Percentiles rank a stretch among this genome's conserved stretches.
Evolutionary conservation across 129 eudicot species (phyloP).

Genomic region (Chrysanthemum makinoi): DNA sequence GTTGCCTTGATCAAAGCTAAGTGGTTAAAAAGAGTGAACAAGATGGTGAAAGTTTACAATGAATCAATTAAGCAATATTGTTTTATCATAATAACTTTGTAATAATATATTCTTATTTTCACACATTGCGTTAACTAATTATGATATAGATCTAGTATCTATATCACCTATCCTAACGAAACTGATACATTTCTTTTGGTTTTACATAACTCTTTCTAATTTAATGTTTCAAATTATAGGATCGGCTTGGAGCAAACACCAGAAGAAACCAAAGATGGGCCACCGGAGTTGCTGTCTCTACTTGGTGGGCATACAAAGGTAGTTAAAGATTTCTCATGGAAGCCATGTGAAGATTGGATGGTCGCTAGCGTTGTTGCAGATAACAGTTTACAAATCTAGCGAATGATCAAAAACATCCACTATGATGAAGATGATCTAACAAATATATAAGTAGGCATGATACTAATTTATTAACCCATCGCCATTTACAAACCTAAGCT

Average conservation of each 20-base stretch:
- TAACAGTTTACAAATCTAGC: conserved; percentile 92
- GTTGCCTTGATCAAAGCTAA: no score
- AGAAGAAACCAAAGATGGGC: conserved; percentile 90
- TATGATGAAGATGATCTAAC: conserved; percentile 74
- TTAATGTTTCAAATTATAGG: conserved; percentile 25
- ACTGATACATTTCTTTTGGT: no score
- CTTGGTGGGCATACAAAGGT: conserved; percentile 94
- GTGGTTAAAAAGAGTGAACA: no score
- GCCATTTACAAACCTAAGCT: no score
- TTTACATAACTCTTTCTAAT: no score
- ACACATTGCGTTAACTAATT: neutral
- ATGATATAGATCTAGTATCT: neutral
- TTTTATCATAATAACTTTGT: no score
- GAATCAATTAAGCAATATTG: no score
- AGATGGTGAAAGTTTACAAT: no score
- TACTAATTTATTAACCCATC: no score
- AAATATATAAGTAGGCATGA: neutral
- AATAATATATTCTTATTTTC: no score
- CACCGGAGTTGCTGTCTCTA: conserved; percentile 84
- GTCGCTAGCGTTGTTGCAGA: conserved; percentile 93
- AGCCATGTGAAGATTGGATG: conserved; percentile 93
- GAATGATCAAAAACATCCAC: conserved; percentile 90
- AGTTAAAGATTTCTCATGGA: conserved; percentile 92
- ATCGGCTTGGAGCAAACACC: conserved; percentile 70
- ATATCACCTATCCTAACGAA: no score